A percentile compares a stretch with the other conserved stretches of the same genome.
phyloP scores from a whole-genome alignment of 2,329 filamentous ascomycete genomes.

The Apiospora arundinis region DNA sequence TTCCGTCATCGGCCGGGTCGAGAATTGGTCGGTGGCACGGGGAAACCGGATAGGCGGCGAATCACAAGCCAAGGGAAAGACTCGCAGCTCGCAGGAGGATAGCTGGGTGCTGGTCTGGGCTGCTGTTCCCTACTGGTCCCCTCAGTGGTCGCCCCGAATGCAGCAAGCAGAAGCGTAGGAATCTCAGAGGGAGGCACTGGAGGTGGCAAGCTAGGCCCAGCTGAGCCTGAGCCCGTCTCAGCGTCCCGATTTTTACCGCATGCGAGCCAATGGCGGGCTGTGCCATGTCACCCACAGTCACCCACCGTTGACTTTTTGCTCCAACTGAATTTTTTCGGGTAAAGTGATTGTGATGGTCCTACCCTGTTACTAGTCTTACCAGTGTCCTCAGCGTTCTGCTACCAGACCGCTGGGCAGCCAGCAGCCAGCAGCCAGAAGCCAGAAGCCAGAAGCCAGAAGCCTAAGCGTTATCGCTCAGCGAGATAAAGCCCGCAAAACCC shows the following conservation, averaged over 20 bases:
- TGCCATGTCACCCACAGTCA: not conserved
- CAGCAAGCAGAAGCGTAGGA: too few species aligned
- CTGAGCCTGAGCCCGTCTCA: slow-evolving; percentile 4
- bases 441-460: too few species aligned
- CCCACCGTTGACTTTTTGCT: not conserved
- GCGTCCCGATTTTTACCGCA: not conserved
- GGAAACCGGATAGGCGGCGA: slow-evolving; percentile 16
- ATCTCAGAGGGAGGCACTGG: too few species aligned
- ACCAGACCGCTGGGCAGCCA: too few species aligned
- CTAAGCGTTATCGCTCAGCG: not conserved
- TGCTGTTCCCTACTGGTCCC: not conserved
- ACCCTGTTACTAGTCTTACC: too few species aligned
- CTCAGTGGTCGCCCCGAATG: not conserved
- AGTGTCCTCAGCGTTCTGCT: too few species aligned
- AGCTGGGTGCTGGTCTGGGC: too few species aligned
- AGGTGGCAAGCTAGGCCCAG: slow-evolving; percentile 14
- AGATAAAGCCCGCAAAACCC: too few species aligned
- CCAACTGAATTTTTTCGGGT: slow-evolving; percentile 13
- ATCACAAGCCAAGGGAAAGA: not conserved
- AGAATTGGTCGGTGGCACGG: not conserved
- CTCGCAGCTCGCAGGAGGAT: not conserved
- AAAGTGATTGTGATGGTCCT: not conserved
- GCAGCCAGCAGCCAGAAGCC: too few species aligned
- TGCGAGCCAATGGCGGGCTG: not conserved
- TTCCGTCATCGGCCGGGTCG: slow-evolving; percentile 3